Evolutionary conservation across 2,329 filamentous ascomycete species (phyloP), one percentile per base, ranked within the genome.

Genomic region (Ceratocystis harringtonii): DNA sequence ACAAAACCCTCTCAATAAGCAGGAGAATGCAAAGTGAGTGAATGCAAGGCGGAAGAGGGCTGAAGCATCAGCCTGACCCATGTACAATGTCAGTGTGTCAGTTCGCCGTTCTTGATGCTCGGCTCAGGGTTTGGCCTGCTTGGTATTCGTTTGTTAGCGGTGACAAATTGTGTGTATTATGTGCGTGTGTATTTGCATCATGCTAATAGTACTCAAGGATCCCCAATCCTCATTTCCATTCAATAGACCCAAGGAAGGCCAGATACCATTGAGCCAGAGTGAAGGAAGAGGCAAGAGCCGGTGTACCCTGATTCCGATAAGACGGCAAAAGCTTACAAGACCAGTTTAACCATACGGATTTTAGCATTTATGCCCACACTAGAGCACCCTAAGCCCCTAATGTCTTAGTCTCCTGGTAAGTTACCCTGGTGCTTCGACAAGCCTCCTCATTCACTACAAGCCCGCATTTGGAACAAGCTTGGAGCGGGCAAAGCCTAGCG

Each of bases 281-380:
- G 55, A 6, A 36, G 28, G 55, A 58, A 25, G 55, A 58, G 55
- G 55, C 55, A 58, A 58, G 28, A 58, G 22, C 7, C 28, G 19
- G 55, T 58, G 25, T 22, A 5, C 30, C 6, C 48, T 52, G 22
- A 41, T 52, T 22, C 17, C 15, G 55, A 58, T 58, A 58, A 36
- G 25, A 58, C 55, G 55, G 55, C 55, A 36, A 19, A 41, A 58
- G 55, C 55, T 58, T 58, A 58, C 55, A 58, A n/a, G 17, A 15
- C 36, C 28, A 25, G 22, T 10, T 52, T 52, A 52, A 25, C 22
- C 8, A 25, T 52, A 25, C 5, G 32, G 25, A 8, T 36, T 25
- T 15, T n/a, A 58, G 55, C 28, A 17, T 58, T 41, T 41, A 41
- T 15, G 36, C 36, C 36, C 12, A 41, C 36, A 41, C 36, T 58